Conservation (phyloP, 177 flowering plant genomes). For the Tripterygium wilfordii region DNA sequence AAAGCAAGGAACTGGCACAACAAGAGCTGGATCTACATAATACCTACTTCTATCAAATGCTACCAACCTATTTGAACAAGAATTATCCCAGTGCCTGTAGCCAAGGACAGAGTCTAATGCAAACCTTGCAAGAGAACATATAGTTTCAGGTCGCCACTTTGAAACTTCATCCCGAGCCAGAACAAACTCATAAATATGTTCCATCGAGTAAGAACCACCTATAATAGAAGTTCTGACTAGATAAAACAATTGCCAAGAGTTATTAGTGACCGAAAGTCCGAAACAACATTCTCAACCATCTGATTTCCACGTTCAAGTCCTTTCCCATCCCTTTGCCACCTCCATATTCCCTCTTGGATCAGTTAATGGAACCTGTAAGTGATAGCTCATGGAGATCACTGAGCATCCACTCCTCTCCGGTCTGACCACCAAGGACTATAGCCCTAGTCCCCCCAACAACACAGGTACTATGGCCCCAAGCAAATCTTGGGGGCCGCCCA, state of each 20-base stretch:
- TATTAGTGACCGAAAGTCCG: constrained; percentile 4
- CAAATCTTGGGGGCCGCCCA: constrained; percentile 82
- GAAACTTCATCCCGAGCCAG: constrained; percentile 14
- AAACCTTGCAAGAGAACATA: constrained; percentile 17
- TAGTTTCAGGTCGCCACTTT: constrained; percentile 14
- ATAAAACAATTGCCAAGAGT: constrained; percentile 8
- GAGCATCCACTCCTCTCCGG: constrained; percentile 94
- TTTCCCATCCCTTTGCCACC: too few relatives aligned
- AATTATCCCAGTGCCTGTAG: constrained; percentile 5
- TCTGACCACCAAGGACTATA: constrained; percentile 88
- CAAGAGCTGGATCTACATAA: constrained; percentile 8
- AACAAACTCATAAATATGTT: constrained; percentile 10
- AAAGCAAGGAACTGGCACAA: constrained; percentile 3
- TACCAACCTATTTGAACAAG: constrained; percentile 13
- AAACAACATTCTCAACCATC: not conserved
- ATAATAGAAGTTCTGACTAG: constrained; percentile 1
- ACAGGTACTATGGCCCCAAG: constrained; percentile 94
- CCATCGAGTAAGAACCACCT: constrained; percentile 8
- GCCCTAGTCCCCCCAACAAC: constrained; percentile 90
- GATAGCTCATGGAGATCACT: constrained; percentile 81
- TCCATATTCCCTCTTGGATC: not conserved
- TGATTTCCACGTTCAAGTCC: too few relatives aligned
- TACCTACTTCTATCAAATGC: constrained; percentile 12
- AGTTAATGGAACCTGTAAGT: constrained; percentile 42
- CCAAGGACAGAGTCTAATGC: constrained; percentile 10